Evolutionary conservation across 805 yeast species (phyloP).

Genomic region (Komagataella pseudopastoris): DNA sequence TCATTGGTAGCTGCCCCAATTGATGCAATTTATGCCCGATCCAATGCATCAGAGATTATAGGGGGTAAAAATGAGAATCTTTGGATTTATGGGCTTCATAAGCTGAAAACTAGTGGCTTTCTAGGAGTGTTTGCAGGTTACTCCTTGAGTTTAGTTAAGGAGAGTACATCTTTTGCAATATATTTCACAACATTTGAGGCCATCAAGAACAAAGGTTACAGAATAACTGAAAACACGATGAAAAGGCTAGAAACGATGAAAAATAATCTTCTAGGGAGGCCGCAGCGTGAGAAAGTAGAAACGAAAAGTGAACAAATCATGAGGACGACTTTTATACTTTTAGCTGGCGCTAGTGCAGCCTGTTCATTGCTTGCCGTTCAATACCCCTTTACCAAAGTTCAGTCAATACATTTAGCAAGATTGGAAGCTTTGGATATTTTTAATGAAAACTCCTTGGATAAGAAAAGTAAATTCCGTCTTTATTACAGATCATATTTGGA

Average conservation of each 20-base stretch:
- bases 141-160: constrained; percentile 65
- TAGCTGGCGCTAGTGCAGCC: constrained; percentile 87
- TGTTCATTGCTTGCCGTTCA: constrained; percentile 63
- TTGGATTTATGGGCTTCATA: constrained; percentile 64
- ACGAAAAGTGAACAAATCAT: constrained; percentile 1
- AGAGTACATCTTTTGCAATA: constrained; percentile 69
- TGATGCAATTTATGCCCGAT: constrained; percentile 80
- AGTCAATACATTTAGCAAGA: constrained; percentile 65
- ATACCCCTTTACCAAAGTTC: constrained; percentile 71
- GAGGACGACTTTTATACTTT: constrained; percentile 53
- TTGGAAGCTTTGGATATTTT: constrained; percentile 68
- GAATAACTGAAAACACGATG: constrained; percentile 29
- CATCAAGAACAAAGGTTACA: constrained; percentile 57
- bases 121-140: constrained; percentile 87
- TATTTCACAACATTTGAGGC: constrained; percentile 74
- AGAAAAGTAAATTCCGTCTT: constrained; percentile 23
- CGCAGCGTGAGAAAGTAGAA: constrained; percentile 1
- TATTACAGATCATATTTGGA: constrained; percentile 70
- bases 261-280: constrained; percentile 10
- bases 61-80: constrained; percentile 55
- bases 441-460: constrained; percentile 19
- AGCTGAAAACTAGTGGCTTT: constrained; percentile 60
- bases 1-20: constrained; percentile 89
- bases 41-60: constrained; percentile 60
- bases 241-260: constrained; percentile 24